Base-by-base conservation (phyloP, 768 basidiomycete species). In the Tephrocybe sp. region DNA sequence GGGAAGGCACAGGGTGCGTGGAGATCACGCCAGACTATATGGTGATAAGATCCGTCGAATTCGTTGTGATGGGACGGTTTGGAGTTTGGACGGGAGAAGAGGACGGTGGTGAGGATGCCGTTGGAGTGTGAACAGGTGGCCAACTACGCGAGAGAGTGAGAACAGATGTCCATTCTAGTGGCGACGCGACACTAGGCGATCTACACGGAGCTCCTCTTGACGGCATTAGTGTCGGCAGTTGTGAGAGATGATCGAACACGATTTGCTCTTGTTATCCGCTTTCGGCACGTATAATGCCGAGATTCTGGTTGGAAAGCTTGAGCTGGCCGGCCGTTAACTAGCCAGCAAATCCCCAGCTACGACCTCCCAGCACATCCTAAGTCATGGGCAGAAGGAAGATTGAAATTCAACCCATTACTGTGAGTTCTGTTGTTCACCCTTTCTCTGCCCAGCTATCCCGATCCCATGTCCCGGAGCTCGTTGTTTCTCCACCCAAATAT, bases 361-460 rank as follows among this genome's bases (percentile, higher is more conserved):
- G 58, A 61, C 49, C 61, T 60, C 51, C 58, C 34, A 34, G 8
- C 48, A 42, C 11, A 25, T 28, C 28, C 52, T 42, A 26, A 53
- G 13, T 22, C 63, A 65, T 86, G 86, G 86, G 86, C 46, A 74
- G 87, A 62, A 73, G 87, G 71, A 88, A 88, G 75, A 88, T 88
- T 60, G 86, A 87, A 70, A 88, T 88, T 27, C 84, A 86, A 64
- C 86, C 87, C 56, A 88, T 88, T 62, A 84, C 83, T 4, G 86
- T 86, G 55, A 65, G 86, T 77, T 51, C 47, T 42, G 37, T 32
- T 26, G 38, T 52, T 60, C 51, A 43, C 47, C 45, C 49, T 24
- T 30, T 36, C 55, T 24, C 59, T n/a, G n/a, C n/a, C n/a, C n/a
- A n/a, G n/a, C n/a, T n/a, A n/a, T 57, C 47, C 48, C 54, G 58